These are phyloP conservation scores for Leccinum fuscescens DNA, from an alignment of 1,284 basidiomycete species.

Conservation along the genomic window DNA sequence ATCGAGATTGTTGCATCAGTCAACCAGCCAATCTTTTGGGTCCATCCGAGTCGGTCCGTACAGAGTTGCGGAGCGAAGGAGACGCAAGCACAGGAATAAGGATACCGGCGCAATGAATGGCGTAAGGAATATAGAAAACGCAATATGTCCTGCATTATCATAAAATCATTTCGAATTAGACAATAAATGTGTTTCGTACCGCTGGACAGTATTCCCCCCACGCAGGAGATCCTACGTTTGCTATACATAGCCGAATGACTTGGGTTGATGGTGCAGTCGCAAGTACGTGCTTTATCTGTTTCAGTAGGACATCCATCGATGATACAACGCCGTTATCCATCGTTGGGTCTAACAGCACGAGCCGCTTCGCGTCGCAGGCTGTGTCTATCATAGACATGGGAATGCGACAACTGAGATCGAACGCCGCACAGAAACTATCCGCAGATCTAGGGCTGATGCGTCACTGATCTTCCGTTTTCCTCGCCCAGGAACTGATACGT, in stretches of 20 bases:
- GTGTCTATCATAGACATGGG: slow-evolving; percentile 48
- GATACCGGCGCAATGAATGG: slow-evolving; percentile 54
- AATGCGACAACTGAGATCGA: slow-evolving; percentile 69
- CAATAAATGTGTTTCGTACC: slow-evolving; percentile 38
- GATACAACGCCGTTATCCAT: slow-evolving; percentile 3
- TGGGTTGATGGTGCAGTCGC: slow-evolving; percentile 18
- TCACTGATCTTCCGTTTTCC: slow-evolving; percentile 12
- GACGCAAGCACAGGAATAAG: slow-evolving; percentile 63
- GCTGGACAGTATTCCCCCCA: slow-evolving; percentile 65
- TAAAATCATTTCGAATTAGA: slow-evolving; percentile 9
- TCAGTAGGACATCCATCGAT: slow-evolving; percentile 9
- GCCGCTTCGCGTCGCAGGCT: slow-evolving; percentile 38
- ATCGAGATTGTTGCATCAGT: slow-evolving; percentile 76
- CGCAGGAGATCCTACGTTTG: slow-evolving; percentile 64
- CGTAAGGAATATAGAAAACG: slow-evolving; percentile 70
- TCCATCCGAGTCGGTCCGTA: slow-evolving; percentile 43
- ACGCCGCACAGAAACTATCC: slow-evolving; percentile 66
- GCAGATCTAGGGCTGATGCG: slow-evolving; percentile 39
- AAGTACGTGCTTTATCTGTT: slow-evolving; percentile 25
- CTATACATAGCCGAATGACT: slow-evolving; percentile 66
- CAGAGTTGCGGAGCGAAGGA: slow-evolving; percentile 64
- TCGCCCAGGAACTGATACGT: slow-evolving; percentile 36
- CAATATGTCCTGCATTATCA: slow-evolving; percentile 55
- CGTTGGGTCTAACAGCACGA: slow-evolving; percentile 36
- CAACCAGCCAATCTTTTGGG: slow-evolving; percentile 76